A percentile compares a stretch with the other conserved stretches of the same genome.
phyloP scores from a whole-genome alignment of 192 early-diverging fungal genomes.

The Oehlia diaphana region DNA sequence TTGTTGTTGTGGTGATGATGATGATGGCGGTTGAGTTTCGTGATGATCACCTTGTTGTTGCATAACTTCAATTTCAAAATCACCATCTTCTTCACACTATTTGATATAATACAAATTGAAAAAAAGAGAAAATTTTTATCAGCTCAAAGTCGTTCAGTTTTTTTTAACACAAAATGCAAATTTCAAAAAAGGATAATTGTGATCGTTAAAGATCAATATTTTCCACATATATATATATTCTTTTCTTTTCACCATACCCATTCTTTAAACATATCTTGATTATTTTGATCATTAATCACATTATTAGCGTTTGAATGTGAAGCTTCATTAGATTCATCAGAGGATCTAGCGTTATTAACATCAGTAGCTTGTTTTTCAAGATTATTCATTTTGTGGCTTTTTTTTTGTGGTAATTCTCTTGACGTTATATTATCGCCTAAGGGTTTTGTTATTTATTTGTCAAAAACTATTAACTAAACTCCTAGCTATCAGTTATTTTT shows the following conservation, averaged over 20 bases:
- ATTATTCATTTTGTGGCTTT: neutral
- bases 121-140: neutral
- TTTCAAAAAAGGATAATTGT: no score
- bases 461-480: no score
- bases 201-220: neutral
- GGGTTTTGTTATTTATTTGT: neutral
- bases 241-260: neutral
- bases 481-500: no score
- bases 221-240: neutral
- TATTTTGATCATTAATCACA: neutral
- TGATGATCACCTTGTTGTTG: neutral
- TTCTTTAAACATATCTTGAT: neutral
- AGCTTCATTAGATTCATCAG: neutral
- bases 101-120: neutral
- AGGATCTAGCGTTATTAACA: neutral
- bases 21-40: neutral
- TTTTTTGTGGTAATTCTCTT: neutral
- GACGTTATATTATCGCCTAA: neutral
- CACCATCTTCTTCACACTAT: conserved; percentile 30
- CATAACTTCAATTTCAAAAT: conserved; percentile 22
- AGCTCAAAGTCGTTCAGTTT: neutral
- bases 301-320: neutral
- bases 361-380: neutral
- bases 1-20: neutral
- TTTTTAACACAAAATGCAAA: no score